These are phyloP conservation scores for Pseudogymnoascus sp. DNA, from an alignment of 2,329 filamentous ascomycete species.

Conservation along the genomic window DNA sequence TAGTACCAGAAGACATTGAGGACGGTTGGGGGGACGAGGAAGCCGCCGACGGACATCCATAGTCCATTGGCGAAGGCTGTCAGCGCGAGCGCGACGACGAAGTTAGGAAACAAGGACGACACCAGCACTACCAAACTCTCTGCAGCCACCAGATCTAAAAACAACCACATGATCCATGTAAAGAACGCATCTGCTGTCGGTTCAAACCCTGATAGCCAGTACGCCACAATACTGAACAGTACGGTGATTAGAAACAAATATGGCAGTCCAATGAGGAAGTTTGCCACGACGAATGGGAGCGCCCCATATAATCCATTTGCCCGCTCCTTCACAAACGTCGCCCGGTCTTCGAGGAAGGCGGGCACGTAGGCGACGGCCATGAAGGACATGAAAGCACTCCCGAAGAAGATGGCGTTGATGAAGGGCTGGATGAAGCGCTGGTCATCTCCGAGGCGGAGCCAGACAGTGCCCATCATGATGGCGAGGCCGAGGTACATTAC, in stretches of 20 bases:
- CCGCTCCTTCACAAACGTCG: slow-evolving; percentile 66
- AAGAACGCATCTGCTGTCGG: slow-evolving; percentile 60
- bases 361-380: slow-evolving; percentile 83
- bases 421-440: slow-evolving; percentile 73
- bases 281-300: slow-evolving; percentile 63
- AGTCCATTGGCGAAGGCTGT: slow-evolving; percentile 81
- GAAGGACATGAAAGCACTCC: slow-evolving; percentile 68
- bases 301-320: slow-evolving; percentile 75
- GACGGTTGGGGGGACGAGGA: slow-evolving; percentile 63
- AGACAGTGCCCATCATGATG: slow-evolving; percentile 83
- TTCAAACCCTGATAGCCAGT: slow-evolving; percentile 73
- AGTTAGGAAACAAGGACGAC: slow-evolving; percentile 64
- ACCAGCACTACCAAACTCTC: slow-evolving; percentile 76
- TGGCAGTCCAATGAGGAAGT: slow-evolving; percentile 74
- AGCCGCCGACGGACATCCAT: slow-evolving; percentile 82
- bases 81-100: slow-evolving; percentile 70
- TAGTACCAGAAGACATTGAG: slow-evolving; percentile 82
- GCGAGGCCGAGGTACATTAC: slow-evolving; percentile 75
- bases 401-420: slow-evolving; percentile 70
- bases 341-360: slow-evolving; percentile 69
- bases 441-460: slow-evolving; percentile 59
- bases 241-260: slow-evolving; percentile 70
- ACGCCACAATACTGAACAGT: slow-evolving; percentile 66
- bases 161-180: slow-evolving; percentile 74
- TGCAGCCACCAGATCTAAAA: slow-evolving; percentile 73